phyloP scores from a whole-genome alignment of 2,329 filamentous ascomycete genomes.

The Fonsecaea erecta region DNA sequence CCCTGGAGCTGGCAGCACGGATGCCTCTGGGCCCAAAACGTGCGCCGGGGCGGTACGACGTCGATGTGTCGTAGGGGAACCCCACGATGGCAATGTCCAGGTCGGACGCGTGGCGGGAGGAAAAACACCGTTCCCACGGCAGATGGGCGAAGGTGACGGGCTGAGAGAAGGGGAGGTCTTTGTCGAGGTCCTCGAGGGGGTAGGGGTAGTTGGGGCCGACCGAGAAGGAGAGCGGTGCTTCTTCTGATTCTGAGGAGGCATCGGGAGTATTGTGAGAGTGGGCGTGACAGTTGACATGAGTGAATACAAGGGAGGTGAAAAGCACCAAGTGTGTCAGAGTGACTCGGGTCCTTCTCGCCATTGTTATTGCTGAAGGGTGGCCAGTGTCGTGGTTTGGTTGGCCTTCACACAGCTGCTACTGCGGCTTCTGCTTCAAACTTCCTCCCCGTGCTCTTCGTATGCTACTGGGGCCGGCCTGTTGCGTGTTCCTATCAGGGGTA shows the following conservation, averaged over 20 bases:
- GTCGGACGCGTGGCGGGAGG: conserved; percentile 33
- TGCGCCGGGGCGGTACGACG: conserved; percentile 42
- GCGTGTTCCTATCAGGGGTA: neutral
- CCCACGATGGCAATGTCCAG: conserved; percentile 43
- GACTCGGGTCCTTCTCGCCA: neutral
- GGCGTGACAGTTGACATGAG: neutral
- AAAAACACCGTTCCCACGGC: conserved; percentile 40
- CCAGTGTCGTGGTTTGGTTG: neutral
- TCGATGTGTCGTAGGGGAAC: conserved; percentile 44
- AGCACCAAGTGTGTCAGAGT: neutral
- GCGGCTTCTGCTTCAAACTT: neutral
- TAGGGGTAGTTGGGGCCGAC: conserved; percentile 37
- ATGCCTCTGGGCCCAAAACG: conserved; percentile 43
- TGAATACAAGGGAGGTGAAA: neutral
- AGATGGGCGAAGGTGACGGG: conserved; percentile 42
- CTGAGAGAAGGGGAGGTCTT: conserved; percentile 41
- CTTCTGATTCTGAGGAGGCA: conserved; percentile 4
- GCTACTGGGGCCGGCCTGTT: neutral
- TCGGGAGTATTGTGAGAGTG: neutral
- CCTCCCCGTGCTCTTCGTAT: neutral
- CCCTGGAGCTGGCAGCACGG: conserved; percentile 40
- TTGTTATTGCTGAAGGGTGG: neutral
- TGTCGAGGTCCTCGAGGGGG: conserved; percentile 40
- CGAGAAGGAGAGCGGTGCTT: conserved; percentile 13
- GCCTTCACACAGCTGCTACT: too few species aligned